These are phyloP conservation scores for Fusarium sp. DNA, from an alignment of 2,329 filamentous ascomycete genomes.

Conservation along the genomic window DNA sequence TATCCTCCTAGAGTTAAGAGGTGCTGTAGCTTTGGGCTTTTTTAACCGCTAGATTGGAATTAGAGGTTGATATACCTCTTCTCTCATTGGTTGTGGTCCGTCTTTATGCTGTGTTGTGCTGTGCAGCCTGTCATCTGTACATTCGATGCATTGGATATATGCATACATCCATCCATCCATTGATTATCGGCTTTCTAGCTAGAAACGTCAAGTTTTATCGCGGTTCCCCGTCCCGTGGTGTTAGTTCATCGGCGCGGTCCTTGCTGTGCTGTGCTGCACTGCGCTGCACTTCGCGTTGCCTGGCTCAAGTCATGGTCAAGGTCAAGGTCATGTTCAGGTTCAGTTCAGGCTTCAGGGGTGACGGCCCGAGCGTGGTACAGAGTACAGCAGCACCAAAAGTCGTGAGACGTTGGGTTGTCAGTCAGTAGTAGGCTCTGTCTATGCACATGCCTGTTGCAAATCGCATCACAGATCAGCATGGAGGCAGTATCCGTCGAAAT, in stretches of 20 bases:
- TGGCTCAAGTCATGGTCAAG: slow-evolving; percentile 24
- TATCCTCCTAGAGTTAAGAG: not conserved
- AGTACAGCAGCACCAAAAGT: slow-evolving; percentile 21
- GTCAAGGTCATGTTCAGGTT: slow-evolving; percentile 14
- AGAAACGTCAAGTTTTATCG: slow-evolving; percentile 23
- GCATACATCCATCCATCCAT: not conserved
- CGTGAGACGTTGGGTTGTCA: slow-evolving; percentile 42
- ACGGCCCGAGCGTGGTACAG: slow-evolving; percentile 34
- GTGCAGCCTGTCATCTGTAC: slow-evolving; percentile 31
- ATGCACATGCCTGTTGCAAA: not conserved
- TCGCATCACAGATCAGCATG: slow-evolving; percentile 13
- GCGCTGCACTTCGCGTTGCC: slow-evolving; percentile 17
- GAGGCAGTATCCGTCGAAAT: not conserved
- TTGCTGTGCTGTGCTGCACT: not conserved
- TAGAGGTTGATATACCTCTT: slow-evolving; percentile 2
- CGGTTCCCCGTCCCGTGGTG: slow-evolving; percentile 19
- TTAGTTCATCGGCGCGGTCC: slow-evolving; percentile 32
- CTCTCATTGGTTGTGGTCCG: slow-evolving; percentile 18
- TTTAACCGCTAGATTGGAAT: slow-evolving; percentile 16
- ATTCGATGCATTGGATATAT: slow-evolving; percentile 15
- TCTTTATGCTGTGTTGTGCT: slow-evolving; percentile 21
- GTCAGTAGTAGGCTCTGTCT: not conserved
- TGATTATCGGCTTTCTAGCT: slow-evolving; percentile 30
- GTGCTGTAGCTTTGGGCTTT: slow-evolving; percentile 1
- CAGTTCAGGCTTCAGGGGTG: slow-evolving; percentile 34